These are phyloP conservation scores for Fusarium sarcochroum DNA, from an alignment of 2,329 filamentous ascomycete species.

Conservation along the genomic window DNA sequence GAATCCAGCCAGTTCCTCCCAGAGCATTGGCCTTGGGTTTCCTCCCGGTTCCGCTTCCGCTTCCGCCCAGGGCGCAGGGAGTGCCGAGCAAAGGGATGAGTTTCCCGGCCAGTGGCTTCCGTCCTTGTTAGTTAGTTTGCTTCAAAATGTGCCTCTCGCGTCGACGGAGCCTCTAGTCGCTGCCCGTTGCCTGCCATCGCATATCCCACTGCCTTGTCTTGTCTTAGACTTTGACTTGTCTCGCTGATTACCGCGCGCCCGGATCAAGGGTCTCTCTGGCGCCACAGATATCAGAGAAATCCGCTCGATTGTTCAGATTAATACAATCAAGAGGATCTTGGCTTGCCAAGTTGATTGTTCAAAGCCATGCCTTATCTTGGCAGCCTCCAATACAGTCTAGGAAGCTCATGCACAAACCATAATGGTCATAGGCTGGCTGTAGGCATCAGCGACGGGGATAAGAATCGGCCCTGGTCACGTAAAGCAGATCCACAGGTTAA, in stretches of 20 bases:
- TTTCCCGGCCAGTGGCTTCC: conserved; percentile 32
- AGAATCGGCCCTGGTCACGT: conserved; percentile 12
- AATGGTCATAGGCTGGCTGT: conserved; percentile 28
- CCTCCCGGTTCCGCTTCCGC: conserved; percentile 8
- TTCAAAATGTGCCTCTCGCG: conserved; percentile 37
- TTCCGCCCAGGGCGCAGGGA: background rate
- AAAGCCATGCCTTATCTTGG: conserved; percentile 22
- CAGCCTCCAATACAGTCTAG: conserved; percentile 22
- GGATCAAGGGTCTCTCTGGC: conserved; percentile 25
- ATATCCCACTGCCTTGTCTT: conserved; percentile 10
- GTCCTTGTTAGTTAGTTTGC: conserved; percentile 18
- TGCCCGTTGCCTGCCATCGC: conserved; percentile 21
- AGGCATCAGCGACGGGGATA: conserved; percentile 26
- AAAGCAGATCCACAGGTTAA: conserved; percentile 28
- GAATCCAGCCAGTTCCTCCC: conserved; percentile 6
- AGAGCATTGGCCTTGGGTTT: conserved; percentile 13
- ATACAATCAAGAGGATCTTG: conserved; percentile 12
- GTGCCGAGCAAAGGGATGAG: background rate
- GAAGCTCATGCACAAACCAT: conserved; percentile 24
- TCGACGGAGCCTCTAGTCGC: conserved; percentile 8
- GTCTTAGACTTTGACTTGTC: conserved; percentile 20
- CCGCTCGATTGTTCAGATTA: conserved; percentile 12
- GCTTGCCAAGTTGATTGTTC: conserved; percentile 16
- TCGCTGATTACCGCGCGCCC: conserved; percentile 28
- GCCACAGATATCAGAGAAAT: conserved; percentile 25